Conservation (phyloP, 164 flowering plant genomes). For the Nymphaea thermarum region DNA sequence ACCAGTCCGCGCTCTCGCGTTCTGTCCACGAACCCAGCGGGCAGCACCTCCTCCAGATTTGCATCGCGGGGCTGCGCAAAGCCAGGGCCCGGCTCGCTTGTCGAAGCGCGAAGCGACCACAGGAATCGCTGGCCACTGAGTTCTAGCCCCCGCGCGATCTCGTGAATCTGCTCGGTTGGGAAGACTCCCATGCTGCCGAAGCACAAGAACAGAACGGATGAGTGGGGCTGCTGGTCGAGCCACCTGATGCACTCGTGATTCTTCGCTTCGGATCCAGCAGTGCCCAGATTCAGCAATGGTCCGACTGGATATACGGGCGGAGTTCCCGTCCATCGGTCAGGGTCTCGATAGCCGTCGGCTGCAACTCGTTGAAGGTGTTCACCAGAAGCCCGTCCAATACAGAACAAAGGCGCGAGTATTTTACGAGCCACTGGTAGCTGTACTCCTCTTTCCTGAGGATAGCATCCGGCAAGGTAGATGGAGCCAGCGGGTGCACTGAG, state of each 20-base stretch:
- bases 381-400: conserved; percentile 18
- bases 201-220: conserved; percentile 27
- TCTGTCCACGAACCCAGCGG: conserved; percentile 6
- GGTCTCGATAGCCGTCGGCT: conserved; percentile 11
- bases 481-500: conserved; percentile 19
- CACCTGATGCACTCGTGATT: conserved; percentile 5
- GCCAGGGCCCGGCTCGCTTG: not conserved
- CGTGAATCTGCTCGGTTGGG: conserved; percentile 1
- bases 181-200: conserved; percentile 27
- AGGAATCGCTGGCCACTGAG: conserved; percentile 27
- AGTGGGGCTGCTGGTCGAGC: conserved; percentile 27
- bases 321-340: conserved; percentile 7
- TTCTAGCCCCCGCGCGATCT: no score
- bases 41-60: conserved; percentile 4
- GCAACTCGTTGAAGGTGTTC: conserved; percentile 16
- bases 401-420: not conserved
- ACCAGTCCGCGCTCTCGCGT: conserved; percentile 6
- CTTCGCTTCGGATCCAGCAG: not conserved
- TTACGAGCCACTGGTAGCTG: conserved; percentile 14
- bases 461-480: conserved; percentile 16
- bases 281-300: conserved; percentile 3
- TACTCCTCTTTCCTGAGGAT: conserved; percentile 14
- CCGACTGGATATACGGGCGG: conserved; percentile 26
- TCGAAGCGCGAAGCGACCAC: conserved; percentile 27
- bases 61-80: not conserved